A percentile compares a stretch with the other conserved stretches of the same genome.
phyloP scores from a whole-genome alignment of 2,329 filamentous ascomycete species.

The Colletotrichum phormii region DNA sequence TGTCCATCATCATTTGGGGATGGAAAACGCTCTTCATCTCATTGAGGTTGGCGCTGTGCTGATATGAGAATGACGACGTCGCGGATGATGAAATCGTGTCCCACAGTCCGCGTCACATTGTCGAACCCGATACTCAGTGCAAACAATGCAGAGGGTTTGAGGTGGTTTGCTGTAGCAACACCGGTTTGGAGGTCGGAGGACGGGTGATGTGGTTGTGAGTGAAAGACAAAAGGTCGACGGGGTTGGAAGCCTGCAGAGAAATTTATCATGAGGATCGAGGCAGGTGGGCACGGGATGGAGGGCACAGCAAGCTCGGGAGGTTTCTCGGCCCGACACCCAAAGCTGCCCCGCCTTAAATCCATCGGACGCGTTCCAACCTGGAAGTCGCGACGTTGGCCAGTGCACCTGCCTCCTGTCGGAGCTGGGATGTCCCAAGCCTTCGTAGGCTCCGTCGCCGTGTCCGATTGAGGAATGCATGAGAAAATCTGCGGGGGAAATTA shows the following conservation, averaged over 20 bases:
- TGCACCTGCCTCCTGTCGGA: not conserved
- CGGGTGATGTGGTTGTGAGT: not conserved
- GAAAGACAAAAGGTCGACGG: not conserved
- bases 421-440: slow-evolving; percentile 10
- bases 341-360: not conserved
- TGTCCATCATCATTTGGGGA: slow-evolving; percentile 27
- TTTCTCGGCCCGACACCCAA: slow-evolving; percentile 27
- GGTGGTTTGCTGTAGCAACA: slow-evolving; percentile 2
- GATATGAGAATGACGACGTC: slow-evolving; percentile 16
- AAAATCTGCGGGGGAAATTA: not conserved
- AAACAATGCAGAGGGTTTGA: not conserved
- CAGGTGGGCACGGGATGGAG: not conserved
- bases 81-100: not conserved
- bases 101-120: not conserved
- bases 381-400: not conserved
- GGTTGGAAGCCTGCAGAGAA: not conserved
- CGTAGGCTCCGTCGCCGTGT: not conserved
- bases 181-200: not conserved
- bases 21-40: not conserved
- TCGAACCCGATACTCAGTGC: not conserved
- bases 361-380: not conserved
- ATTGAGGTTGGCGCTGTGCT: not conserved
- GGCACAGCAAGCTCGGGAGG: slow-evolving; percentile 19
- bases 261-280: slow-evolving; percentile 9
- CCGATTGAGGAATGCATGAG: not conserved